phyloP scores from a whole-genome alignment of 1,284 basidiomycete genomes.

The Leccinum subrobustum region DNA sequence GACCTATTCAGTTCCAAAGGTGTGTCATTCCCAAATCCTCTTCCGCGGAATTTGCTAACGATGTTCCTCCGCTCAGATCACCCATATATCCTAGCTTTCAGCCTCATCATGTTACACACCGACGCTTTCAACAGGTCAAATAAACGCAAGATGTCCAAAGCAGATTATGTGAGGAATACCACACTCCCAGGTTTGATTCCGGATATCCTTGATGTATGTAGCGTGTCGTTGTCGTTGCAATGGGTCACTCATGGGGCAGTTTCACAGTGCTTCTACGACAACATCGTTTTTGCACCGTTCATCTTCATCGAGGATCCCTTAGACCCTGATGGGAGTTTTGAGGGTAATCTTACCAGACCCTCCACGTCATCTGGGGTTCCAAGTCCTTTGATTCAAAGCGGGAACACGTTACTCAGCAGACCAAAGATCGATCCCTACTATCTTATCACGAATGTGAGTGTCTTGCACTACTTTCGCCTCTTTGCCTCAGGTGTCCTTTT shows the following conservation, averaged over 20 bases:
- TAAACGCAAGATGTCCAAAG: constrained; percentile 95
- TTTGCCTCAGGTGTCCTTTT: constrained; percentile 14
- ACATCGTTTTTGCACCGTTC: constrained; percentile 93
- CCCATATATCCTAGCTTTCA: constrained; percentile 96
- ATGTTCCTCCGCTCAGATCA: constrained; percentile 59
- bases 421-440: constrained; percentile 90
- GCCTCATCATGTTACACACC: constrained; percentile 98
- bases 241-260: constrained; percentile 2
- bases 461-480: not conserved
- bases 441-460: constrained; percentile 77
- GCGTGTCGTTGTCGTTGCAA: constrained; percentile 9
- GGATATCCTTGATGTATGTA: constrained; percentile 79
- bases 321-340: constrained; percentile 62
- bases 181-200: constrained; percentile 81
- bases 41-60: not conserved
- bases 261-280: constrained; percentile 89
- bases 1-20: constrained; percentile 79
- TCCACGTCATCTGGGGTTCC: constrained; percentile 39
- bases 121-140: constrained; percentile 98
- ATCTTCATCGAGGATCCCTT: constrained; percentile 91
- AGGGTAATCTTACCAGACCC: constrained; percentile 43
- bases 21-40: constrained; percentile 33
- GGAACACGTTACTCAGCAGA: constrained; percentile 47
- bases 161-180: constrained; percentile 91
- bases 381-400: constrained; percentile 37